Conservation (phyloP, 495 filamentous ascomycete species). For the Penicillium roqueforti region DNA sequence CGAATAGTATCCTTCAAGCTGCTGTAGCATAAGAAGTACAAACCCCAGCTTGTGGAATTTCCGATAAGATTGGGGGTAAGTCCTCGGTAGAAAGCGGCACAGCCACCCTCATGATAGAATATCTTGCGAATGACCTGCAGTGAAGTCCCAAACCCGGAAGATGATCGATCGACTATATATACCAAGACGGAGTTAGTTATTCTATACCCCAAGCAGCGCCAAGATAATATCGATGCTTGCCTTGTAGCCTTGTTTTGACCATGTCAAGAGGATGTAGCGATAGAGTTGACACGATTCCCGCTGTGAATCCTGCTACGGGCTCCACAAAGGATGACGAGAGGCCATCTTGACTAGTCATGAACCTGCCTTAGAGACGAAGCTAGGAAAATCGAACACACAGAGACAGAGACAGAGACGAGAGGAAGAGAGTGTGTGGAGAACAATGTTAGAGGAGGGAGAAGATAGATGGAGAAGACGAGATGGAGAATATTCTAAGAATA, state of each 20-base stretch:
- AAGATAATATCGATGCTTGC: conserved; percentile 36
- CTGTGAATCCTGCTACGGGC: conserved; percentile 83
- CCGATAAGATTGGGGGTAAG: conserved; percentile 86
- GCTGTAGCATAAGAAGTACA: conserved; percentile 79
- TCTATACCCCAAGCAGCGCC: neutral
- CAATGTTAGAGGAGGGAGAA: neutral
- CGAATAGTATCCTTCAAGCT: conserved; percentile 50
- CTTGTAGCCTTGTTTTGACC: conserved; percentile 91
- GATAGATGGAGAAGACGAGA: neutral
- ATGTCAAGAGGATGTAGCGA: conserved; percentile 74
- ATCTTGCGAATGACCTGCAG: conserved; percentile 53
- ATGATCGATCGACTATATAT: conserved; percentile 40
- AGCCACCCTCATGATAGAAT: conserved; percentile 51
- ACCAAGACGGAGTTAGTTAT: neutral
- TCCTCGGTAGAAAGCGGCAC: conserved; percentile 78
- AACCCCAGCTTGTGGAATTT: conserved; percentile 83
- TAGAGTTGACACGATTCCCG: conserved; percentile 80
- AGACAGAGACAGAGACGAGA: neutral
- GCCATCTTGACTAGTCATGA: conserved; percentile 47
- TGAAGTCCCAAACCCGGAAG: conserved; percentile 48
- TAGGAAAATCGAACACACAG: neutral
- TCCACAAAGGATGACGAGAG: conserved; percentile 79
- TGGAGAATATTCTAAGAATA: neutral
- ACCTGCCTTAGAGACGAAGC: conserved; percentile 13
- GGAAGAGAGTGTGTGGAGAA: neutral